A percentile compares a stretch with the other conserved stretches of the same genome.
These are phyloP conservation scores for Trichoderma asperellum DNA, from an alignment of 2,329 filamentous ascomycete species.

Conservation along the genomic window DNA sequence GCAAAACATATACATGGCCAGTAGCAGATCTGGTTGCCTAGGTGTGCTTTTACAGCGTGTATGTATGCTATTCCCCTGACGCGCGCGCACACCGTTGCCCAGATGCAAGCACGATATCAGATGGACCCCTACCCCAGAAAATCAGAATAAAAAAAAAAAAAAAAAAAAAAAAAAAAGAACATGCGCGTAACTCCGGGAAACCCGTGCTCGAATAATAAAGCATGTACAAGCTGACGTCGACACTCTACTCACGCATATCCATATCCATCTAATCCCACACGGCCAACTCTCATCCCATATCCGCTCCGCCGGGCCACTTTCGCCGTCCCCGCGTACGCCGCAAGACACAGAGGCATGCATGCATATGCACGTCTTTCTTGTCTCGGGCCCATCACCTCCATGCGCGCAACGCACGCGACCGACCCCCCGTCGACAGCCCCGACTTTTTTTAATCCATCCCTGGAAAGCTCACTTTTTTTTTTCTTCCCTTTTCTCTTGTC, in stretches of 20 bases:
- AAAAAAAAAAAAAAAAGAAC: not conserved
- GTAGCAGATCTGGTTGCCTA: not conserved
- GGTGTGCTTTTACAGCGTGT: too few relatives aligned
- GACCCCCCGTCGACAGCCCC: not conserved
- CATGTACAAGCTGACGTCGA: not conserved
- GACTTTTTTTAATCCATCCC: slow-evolving; percentile 1
- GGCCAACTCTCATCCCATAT: not conserved
- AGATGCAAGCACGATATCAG: not conserved
- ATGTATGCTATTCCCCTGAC: not conserved
- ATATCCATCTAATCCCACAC: not conserved
- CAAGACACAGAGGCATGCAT: not conserved
- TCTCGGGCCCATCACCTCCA: slow-evolving; percentile 4
- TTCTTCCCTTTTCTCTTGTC: not conserved
- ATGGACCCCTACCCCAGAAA: not conserved
- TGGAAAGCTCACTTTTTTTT: not conserved
- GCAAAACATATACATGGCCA: not conserved
- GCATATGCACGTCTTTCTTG: slow-evolving; percentile 14
- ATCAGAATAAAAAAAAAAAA: not conserved
- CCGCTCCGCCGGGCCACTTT: not conserved
- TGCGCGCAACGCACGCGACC: not conserved
- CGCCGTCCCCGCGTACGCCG: not conserved
- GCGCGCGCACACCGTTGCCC: not conserved
- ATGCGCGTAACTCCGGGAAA: not conserved
- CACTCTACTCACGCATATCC: too few relatives aligned
- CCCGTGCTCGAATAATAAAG: not conserved